Conservation (phyloP, 441 rosid species). For the Aquilaria agallochum region DNA sequence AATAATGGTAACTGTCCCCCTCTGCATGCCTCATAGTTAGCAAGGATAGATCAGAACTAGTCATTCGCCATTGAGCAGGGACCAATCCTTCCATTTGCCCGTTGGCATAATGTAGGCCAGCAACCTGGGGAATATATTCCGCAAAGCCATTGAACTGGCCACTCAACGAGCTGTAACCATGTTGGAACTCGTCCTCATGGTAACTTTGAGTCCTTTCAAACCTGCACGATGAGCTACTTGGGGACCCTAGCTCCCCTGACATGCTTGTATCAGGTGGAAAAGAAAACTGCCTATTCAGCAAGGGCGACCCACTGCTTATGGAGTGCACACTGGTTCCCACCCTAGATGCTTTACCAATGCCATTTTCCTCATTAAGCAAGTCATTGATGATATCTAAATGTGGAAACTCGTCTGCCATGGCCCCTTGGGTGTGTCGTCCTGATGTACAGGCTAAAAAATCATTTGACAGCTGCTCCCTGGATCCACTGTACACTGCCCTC, state of each 20-base stretch:
- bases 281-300: constrained; percentile 44
- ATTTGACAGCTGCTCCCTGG: constrained; percentile 26
- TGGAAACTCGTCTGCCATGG: constrained; percentile 75
- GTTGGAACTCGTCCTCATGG: constrained; percentile 47
- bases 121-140: constrained; percentile 50
- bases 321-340: constrained; percentile 32
- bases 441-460: constrained; percentile 42
- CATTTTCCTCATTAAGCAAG: constrained; percentile 81
- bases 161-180: constrained; percentile 38
- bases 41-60: constrained; percentile 56
- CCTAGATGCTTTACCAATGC: constrained; percentile 35
- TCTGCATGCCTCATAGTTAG: constrained; percentile 50
- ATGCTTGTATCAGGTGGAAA: constrained; percentile 47
- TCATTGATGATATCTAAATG: constrained; percentile 94
- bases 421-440: constrained; percentile 49
- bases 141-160: constrained; percentile 42
- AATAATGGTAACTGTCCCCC: constrained; percentile 45
- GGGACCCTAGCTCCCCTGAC: constrained; percentile 42
- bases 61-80: constrained; percentile 59
- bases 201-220: constrained; percentile 60
- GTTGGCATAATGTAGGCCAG: constrained; percentile 42
- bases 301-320: constrained; percentile 32
- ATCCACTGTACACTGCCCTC: constrained; percentile 20
- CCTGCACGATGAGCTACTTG: constrained; percentile 46
- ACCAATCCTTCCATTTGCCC: constrained; percentile 61